Conservation (phyloP, 75 land plant genomes). For the Cryptomeria japonica region DNA sequence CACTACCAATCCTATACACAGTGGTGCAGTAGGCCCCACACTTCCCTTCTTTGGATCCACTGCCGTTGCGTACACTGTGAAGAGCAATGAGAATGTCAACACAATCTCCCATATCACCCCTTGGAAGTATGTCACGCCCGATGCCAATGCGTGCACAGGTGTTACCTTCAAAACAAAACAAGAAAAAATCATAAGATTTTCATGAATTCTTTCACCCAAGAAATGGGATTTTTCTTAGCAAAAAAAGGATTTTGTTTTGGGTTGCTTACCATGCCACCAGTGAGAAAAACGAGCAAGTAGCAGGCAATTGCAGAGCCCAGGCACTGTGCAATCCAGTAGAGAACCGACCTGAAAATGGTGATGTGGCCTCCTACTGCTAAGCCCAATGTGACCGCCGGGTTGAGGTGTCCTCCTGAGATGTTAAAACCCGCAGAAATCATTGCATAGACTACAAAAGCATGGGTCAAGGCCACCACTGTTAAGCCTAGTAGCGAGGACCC, state of each 20-base stretch:
- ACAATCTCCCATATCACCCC: constrained; percentile 24
- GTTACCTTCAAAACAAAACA: constrained; percentile 11
- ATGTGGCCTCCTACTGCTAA: constrained; percentile 68
- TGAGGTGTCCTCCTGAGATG: constrained; percentile 77
- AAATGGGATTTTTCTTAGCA: too few species aligned
- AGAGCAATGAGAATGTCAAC: constrained; percentile 33
- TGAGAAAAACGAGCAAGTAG: constrained; percentile 49
- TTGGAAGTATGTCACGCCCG: constrained; percentile 11
- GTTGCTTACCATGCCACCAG: constrained; percentile 32
- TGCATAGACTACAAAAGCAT: not conserved
- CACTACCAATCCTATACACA: constrained; percentile 70
- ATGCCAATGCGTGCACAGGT: constrained; percentile 20
- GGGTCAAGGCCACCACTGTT: constrained; percentile 34
- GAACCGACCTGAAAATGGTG: constrained; percentile 46
- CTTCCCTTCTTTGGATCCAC: constrained; percentile 33
- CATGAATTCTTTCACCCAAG: not conserved
- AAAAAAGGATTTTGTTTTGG: not conserved
- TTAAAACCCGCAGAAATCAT: not conserved
- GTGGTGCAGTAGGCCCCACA: constrained; percentile 29
- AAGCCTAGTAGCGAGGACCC: constrained; percentile 11
- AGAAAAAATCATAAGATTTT: not conserved
- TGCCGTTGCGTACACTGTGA: constrained; percentile 23
- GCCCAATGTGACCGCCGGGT: constrained; percentile 85
- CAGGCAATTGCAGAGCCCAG: constrained; percentile 61
- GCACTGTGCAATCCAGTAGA: constrained; percentile 66